A percentile compares a stretch with the other conserved stretches of the same genome.
Conservation (phyloP, 139 green algal species). For the Bryopsis sp. region DNA sequence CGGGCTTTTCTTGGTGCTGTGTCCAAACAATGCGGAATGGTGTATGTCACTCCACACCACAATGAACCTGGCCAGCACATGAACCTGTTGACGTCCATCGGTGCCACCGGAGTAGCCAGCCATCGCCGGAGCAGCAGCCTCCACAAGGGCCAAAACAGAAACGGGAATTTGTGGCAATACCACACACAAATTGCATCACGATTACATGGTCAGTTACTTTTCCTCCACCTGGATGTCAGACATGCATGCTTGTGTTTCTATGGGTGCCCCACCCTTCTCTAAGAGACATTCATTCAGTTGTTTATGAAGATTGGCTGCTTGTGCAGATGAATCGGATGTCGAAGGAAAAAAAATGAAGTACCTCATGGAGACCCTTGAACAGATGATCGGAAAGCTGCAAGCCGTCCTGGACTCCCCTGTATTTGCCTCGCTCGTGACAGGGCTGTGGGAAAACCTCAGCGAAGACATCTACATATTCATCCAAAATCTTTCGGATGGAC, state of each 20-base stretch:
- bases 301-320: no score
- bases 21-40: neutral
- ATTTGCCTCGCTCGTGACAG: constrained; percentile 34
- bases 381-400: constrained; percentile 19
- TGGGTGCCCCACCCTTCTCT: no score
- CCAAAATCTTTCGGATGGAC: constrained; percentile 36
- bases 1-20: neutral
- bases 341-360: neutral
- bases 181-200: neutral
- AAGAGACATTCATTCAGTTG: no score
- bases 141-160: neutral
- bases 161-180: neutral
- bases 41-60: neutral
- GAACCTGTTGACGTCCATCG: no score
- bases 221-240: no score
- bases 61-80: no score
- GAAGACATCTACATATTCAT: constrained; percentile 44
- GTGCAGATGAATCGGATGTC: neutral
- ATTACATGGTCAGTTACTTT: neutral
- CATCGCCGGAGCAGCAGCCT: neutral
- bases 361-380: neutral
- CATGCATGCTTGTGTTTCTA: no score
- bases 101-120: no score
- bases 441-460: constrained; percentile 44
- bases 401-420: constrained; percentile 35